Conservation (phyloP, 1,139 yeast genomes). For the Barnettozyma hawaiiensis region DNA sequence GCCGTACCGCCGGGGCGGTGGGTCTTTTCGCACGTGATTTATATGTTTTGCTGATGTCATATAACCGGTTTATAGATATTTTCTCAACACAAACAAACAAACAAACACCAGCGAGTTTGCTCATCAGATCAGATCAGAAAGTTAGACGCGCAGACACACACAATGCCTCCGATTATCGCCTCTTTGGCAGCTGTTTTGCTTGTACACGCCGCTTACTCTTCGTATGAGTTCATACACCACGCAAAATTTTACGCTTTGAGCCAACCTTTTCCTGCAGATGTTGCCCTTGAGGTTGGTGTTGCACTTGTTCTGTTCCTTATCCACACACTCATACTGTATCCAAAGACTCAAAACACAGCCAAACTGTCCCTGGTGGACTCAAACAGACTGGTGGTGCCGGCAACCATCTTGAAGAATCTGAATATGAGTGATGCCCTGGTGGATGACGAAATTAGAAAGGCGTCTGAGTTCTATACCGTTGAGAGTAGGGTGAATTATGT, state of each 20-base stretch:
- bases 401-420: conserved; percentile 35
- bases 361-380: conserved; percentile 10
- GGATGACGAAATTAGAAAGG: conserved; percentile 39
- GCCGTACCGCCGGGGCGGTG: too few species aligned
- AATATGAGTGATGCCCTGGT: conserved; percentile 40
- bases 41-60: too few species aligned
- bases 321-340: conserved; percentile 7
- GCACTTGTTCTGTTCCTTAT: conserved; percentile 5
- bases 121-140: too few species aligned
- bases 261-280: conserved; percentile 10
- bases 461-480: conserved; percentile 38
- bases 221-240: conserved; percentile 11
- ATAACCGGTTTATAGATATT: too few species aligned
- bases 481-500: conserved; percentile 41
- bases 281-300: conserved; percentile 7
- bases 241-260: conserved; percentile 3
- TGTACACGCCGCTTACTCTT: conserved; percentile 13
- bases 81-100: too few species aligned
- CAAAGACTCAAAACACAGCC: neutral
- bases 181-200: conserved; percentile 3
- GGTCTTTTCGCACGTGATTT: too few species aligned
- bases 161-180: conserved; percentile 1
- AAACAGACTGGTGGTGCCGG: conserved; percentile 1
- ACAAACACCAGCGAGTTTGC: too few species aligned
- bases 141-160: too few species aligned